Conservation (phyloP, 139 green algal species). For the Picocystis salinarum region DNA sequence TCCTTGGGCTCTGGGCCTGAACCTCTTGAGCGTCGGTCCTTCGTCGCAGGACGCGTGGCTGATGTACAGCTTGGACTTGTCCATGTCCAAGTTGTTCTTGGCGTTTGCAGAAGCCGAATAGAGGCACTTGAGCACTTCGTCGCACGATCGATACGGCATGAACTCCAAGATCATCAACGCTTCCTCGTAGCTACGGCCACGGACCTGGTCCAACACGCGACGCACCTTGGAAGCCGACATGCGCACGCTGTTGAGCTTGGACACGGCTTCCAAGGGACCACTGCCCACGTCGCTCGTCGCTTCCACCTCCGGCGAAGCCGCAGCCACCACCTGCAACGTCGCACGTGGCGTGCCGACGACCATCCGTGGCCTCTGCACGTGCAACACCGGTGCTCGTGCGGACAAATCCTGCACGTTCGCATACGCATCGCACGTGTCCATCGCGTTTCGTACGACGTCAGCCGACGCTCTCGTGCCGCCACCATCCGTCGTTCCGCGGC, state of each 20-base stretch:
- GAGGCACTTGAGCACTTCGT: slow-evolving; percentile 6
- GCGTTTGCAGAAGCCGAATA: slow-evolving; percentile 71
- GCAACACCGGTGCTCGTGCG: no score
- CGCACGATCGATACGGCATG: slow-evolving; percentile 53
- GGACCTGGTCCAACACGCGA: slow-evolving; percentile 75
- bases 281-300: no score
- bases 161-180: slow-evolving; percentile 82
- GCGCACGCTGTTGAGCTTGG: slow-evolving; percentile 1
- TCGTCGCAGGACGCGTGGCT: slow-evolving; percentile 57
- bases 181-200: slow-evolving; percentile 77
- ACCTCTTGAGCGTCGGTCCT: slow-evolving; percentile 60
- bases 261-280: not conserved
- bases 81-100: slow-evolving; percentile 79
- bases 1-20: slow-evolving; percentile 55
- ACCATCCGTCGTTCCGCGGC: no score
- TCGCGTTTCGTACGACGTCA: no score
- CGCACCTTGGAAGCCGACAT: slow-evolving; percentile 39
- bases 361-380: no score
- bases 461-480: no score
- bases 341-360: no score
- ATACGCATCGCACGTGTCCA: no score
- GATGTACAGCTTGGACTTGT: slow-evolving; percentile 68
- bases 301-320: no score
- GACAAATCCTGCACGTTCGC: no score
- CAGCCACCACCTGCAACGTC: no score